These are phyloP conservation scores for Sisymbrium irio DNA, from an alignment of 345 rosid species.

Conservation along the genomic window DNA sequence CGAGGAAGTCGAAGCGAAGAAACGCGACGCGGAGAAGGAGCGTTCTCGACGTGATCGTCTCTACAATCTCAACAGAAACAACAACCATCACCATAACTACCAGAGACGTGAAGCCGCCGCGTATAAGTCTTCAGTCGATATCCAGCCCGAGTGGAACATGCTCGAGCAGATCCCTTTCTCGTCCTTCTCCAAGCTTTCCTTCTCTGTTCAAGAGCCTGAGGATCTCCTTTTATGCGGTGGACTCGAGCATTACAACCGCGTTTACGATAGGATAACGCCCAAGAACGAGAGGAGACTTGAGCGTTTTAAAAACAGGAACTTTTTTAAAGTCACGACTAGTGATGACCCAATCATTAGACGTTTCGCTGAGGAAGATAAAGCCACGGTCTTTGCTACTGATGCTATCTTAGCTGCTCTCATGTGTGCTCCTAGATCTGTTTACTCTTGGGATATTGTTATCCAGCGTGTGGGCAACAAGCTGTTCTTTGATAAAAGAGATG, in stretches of 20 bases:
- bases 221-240: not conserved
- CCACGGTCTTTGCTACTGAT: slow-evolving; percentile 89
- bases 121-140: not conserved
- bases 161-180: not conserved
- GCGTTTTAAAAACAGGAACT: slow-evolving; percentile 85
- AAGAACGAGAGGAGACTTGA: slow-evolving; percentile 80
- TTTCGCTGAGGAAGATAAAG: slow-evolving; percentile 87
- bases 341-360: slow-evolving; percentile 88
- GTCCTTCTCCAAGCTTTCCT: not conserved
- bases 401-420: slow-evolving; percentile 70
- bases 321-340: slow-evolving; percentile 89
- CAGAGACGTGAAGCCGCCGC: not conserved
- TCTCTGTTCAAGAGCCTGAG: not conserved
- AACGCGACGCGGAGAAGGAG: too few species aligned
- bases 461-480: slow-evolving; percentile 90
- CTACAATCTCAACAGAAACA: not conserved
- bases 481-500: slow-evolving; percentile 89
- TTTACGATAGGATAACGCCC: slow-evolving; percentile 71
- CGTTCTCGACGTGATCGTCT: not conserved
- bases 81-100: not conserved
- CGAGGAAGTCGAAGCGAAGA: too few species aligned
- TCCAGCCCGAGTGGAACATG: not conserved
- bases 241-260: slow-evolving; percentile 70
- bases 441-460: slow-evolving; percentile 94
- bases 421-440: slow-evolving; percentile 96